Conservation (phyloP, 192 early-diverging fungal species). For the Backusella tarrabulga region DNA sequence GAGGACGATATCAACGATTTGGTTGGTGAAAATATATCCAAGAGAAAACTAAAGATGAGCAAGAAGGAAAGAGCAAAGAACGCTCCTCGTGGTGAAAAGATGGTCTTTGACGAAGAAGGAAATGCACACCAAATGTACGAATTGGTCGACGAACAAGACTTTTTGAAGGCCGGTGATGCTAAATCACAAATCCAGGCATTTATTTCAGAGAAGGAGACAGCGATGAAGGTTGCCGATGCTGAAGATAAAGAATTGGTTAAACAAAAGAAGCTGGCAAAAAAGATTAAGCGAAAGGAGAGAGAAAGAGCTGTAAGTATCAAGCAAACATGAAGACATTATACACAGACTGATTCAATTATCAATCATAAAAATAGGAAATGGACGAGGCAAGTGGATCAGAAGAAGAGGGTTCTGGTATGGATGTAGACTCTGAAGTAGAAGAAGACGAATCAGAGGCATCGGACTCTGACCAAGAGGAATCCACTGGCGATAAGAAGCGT, state of each 20-base stretch:
- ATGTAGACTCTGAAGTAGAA: conserved; percentile 53
- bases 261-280: conserved; percentile 69
- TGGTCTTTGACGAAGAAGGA: conserved; percentile 96
- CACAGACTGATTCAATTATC: neutral
- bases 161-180: conserved; percentile 73
- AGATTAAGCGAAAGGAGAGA: conserved; percentile 62
- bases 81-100: conserved; percentile 63
- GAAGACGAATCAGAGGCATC: conserved; percentile 52
- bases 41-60: conserved; percentile 49
- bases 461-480: conserved; percentile 59
- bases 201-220: conserved; percentile 61
- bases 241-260: conserved; percentile 72
- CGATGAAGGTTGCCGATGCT: conserved; percentile 77
- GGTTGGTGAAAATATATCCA: conserved; percentile 34
- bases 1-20: conserved; percentile 31
- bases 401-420: conserved; percentile 29
- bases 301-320: conserved; percentile 45
- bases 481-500: conserved; percentile 57
- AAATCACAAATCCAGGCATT: conserved; percentile 63
- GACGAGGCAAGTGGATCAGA: conserved; percentile 28
- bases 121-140: conserved; percentile 73
- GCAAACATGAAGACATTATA: neutral
- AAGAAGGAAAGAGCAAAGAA: conserved; percentile 76
- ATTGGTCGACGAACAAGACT: conserved; percentile 79
- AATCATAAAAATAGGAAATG: neutral